phyloP scores from a whole-genome alignment of 352 stramenopile species.

The Hyaloperonospora brassicae region DNA sequence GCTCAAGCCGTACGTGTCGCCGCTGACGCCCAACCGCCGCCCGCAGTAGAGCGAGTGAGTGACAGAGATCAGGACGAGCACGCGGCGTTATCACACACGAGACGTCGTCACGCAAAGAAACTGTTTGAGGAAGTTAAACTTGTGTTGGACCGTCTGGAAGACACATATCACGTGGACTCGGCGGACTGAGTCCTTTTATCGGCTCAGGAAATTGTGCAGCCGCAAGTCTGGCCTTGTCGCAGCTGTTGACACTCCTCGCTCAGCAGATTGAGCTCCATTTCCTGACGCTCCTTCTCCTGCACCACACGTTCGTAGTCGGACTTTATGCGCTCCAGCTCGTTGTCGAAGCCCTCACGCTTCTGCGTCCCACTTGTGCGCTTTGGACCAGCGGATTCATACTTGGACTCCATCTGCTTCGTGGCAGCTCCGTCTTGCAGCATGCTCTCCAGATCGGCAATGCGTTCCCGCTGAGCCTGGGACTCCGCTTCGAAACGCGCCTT shows the following conservation, averaged over 20 bases:
- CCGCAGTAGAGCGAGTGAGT: conserved; percentile 26
- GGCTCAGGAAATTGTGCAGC: conserved; percentile 59
- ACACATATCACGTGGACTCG: conserved; percentile 4
- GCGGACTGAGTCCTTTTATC: conserved; percentile 1
- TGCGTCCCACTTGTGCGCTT: conserved; percentile 54
- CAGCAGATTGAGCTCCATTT: conserved; percentile 71
- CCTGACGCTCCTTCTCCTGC: conserved; percentile 74
- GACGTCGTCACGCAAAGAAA: conserved; percentile 1
- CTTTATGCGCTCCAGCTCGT: conserved; percentile 57
- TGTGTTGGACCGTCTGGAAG: no score
- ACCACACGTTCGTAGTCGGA: conserved; percentile 60
- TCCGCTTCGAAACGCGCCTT: conserved; percentile 64
- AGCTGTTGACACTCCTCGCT: conserved; percentile 74
- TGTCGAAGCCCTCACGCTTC: conserved; percentile 48
- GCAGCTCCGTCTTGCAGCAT: conserved; percentile 52
- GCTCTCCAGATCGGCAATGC: conserved; percentile 58
- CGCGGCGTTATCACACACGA: conserved; percentile 16
- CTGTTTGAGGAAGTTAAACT: no score
- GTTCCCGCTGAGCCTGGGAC: conserved; percentile 54
- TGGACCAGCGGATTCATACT: conserved; percentile 62
- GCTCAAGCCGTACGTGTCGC: conserved; percentile 83
- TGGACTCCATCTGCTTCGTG: conserved; percentile 66
- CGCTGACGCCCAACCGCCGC: conserved; percentile 51
- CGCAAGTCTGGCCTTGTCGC: conserved; percentile 58
- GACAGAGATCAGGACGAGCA: conserved; percentile 1